Conservation (phyloP, 768 basidiomycete species). For the Lactarius sp. region DNA sequence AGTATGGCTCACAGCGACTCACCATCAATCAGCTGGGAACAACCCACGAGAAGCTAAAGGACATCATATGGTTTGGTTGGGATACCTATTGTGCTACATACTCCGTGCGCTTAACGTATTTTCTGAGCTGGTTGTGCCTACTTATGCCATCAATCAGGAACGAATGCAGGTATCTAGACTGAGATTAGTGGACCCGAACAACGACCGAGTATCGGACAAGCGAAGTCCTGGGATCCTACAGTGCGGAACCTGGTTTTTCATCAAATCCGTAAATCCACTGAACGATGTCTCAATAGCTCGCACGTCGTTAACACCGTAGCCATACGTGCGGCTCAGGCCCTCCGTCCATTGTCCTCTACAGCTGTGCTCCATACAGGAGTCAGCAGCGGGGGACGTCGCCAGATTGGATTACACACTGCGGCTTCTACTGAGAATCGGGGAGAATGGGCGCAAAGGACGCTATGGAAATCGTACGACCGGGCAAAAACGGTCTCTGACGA, state of each 20-base stretch:
- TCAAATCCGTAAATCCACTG: neutral
- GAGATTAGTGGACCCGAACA: conserved; percentile 26
- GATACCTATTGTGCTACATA: conserved; percentile 24
- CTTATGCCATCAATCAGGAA: conserved; percentile 24
- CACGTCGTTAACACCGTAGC: conserved; percentile 14
- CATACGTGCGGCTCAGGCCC: conserved; percentile 12
- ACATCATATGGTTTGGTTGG: conserved; percentile 19
- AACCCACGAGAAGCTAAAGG: neutral
- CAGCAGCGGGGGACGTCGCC: conserved; percentile 16
- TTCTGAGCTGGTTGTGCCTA: neutral
- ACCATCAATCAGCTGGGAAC: conserved; percentile 2
- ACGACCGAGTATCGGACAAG: conserved; percentile 13
- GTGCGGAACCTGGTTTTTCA: conserved; percentile 2
- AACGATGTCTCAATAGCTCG: conserved; percentile 14
- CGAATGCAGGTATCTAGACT: conserved; percentile 24
- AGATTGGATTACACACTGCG: conserved; percentile 1
- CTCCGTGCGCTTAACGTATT: conserved; percentile 23
- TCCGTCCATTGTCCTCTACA: conserved; percentile 18
- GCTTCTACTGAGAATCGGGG: conserved; percentile 1
- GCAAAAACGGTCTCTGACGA: neutral
- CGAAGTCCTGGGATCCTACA: conserved; percentile 4
- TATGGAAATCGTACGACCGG: conserved; percentile 30
- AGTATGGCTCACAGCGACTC: conserved; percentile 10
- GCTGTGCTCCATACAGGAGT: conserved; percentile 27
- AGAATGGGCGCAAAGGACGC: conserved; percentile 23